phyloP scores from a whole-genome alignment of 768 basidiomycete species.

The Vararia minispora region DNA sequence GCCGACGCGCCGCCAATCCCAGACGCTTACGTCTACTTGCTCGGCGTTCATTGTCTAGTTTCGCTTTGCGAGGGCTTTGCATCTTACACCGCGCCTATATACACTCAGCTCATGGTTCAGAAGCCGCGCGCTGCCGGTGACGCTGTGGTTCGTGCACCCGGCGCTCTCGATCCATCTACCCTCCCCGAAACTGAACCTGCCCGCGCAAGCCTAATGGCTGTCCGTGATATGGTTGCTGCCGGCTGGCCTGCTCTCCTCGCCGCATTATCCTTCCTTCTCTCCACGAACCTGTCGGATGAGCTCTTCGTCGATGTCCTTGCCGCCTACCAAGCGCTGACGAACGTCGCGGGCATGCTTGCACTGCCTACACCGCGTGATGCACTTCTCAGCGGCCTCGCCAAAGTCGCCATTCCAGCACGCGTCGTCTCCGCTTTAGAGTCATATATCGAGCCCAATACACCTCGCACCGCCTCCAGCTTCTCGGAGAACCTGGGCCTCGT shows the following conservation, averaged over 20 bases:
- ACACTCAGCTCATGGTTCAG: constrained; percentile 58
- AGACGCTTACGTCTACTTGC: constrained; percentile 86
- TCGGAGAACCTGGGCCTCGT: constrained; percentile 62
- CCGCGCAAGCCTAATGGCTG: constrained; percentile 47
- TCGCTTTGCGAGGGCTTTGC: constrained; percentile 83
- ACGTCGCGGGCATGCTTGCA: constrained; percentile 82
- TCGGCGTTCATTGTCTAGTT: constrained; percentile 80
- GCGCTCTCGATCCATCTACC: constrained; percentile 51
- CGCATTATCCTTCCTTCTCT: constrained; percentile 78
- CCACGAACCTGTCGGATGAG: constrained; percentile 85
- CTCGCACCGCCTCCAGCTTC: constrained; percentile 44
- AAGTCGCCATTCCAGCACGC: constrained; percentile 82
- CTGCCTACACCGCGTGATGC: constrained; percentile 85
- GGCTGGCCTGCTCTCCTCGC: constrained; percentile 93
- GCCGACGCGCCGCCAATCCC: constrained; percentile 90
- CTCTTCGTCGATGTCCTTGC: constrained; percentile 82
- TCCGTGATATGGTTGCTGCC: constrained; percentile 70
- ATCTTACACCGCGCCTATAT: constrained; percentile 62
- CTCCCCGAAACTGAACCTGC: constrained; percentile 43
- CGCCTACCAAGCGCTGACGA: constrained; percentile 75
- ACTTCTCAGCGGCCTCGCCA: constrained; percentile 82
- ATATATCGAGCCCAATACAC: constrained; percentile 40
- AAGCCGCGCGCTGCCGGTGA: constrained; percentile 50
- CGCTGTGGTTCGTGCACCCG: constrained; percentile 57
- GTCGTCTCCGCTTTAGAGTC: constrained; percentile 81